These are phyloP conservation scores for Panicum miliaceum DNA, from an alignment of 176 grass and related monocot species.

Conservation along the genomic window DNA sequence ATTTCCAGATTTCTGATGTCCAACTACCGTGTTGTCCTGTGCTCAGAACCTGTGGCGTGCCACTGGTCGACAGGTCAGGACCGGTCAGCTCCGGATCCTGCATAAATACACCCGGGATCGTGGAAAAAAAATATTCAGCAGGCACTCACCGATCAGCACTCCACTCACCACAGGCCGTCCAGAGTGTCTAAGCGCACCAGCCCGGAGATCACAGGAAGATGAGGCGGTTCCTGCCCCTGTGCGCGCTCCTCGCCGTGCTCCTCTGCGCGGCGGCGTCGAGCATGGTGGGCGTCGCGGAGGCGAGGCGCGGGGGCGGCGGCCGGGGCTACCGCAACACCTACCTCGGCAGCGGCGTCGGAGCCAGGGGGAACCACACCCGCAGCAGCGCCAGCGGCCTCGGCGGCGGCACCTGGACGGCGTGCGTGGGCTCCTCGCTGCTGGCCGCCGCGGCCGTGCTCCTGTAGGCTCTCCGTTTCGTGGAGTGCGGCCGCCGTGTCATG, in stretches of 20 bases:
- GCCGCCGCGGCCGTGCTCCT: constrained; percentile 27
- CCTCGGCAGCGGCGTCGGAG: constrained; percentile 2
- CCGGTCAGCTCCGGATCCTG: background rate
- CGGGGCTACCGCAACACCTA: background rate
- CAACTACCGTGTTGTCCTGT: background rate
- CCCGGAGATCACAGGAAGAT: background rate
- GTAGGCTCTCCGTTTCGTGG: background rate
- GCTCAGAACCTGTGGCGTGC: background rate
- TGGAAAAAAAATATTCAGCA: background rate
- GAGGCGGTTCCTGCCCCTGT: background rate
- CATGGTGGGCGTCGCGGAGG: constrained; percentile 37
- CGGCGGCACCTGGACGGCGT: constrained; percentile 47
- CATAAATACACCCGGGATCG: background rate
- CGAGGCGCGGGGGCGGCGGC: background rate
- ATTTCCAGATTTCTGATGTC: background rate
- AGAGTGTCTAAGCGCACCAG: background rate
- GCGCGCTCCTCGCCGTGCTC: constrained; percentile 16
- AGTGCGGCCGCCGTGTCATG: background rate
- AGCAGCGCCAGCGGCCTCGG: constrained; percentile 29
- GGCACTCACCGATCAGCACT: background rate
- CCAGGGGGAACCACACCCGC: background rate
- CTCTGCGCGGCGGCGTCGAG: constrained; percentile 14
- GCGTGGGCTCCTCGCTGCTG: constrained; percentile 24
- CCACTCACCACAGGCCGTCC: background rate
- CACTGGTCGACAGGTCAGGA: background rate